Evolutionary conservation across 495 filamentous ascomycete species (phyloP).

Genomic region (Podospora didyma): DNA sequence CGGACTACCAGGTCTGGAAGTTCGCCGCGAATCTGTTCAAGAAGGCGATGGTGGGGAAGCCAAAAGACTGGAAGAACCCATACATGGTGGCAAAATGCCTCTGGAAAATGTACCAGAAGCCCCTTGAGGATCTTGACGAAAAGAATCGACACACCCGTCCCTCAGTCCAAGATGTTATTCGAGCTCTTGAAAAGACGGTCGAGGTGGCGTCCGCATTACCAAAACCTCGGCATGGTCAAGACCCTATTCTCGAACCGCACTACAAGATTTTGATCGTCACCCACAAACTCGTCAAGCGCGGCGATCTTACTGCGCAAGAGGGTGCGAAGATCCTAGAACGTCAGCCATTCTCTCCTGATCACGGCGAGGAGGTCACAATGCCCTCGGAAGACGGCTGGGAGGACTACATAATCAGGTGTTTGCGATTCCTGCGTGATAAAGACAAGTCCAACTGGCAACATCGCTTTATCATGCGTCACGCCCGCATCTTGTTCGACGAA

Average conservation of each 20-base stretch:
- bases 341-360: constrained; percentile 40
- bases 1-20: constrained; percentile 75
- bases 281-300: constrained; percentile 68
- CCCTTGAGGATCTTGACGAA: constrained; percentile 47
- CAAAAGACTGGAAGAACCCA: constrained; percentile 82
- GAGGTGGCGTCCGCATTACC: constrained; percentile 59
- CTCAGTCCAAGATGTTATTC: constrained; percentile 57
- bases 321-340: constrained; percentile 41
- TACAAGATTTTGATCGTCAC: constrained; percentile 89
- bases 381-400: constrained; percentile 65
- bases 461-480: constrained; percentile 76
- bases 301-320: constrained; percentile 40
- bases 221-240: constrained; percentile 70
- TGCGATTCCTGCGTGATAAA: constrained; percentile 71
- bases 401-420: constrained; percentile 63
- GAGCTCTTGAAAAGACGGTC: constrained; percentile 65
- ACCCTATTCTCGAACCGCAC: constrained; percentile 90
- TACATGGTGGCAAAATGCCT: constrained; percentile 93
- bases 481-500: constrained; percentile 65
- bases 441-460: constrained; percentile 99
- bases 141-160: constrained; percentile 39
- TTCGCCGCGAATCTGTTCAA: constrained; percentile 77
- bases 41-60: constrained; percentile 67
- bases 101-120: constrained; percentile 84
- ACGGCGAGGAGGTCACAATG: constrained; percentile 33